Conservation (phyloP, 768 basidiomycete genomes). For the Calocera cornea region DNA sequence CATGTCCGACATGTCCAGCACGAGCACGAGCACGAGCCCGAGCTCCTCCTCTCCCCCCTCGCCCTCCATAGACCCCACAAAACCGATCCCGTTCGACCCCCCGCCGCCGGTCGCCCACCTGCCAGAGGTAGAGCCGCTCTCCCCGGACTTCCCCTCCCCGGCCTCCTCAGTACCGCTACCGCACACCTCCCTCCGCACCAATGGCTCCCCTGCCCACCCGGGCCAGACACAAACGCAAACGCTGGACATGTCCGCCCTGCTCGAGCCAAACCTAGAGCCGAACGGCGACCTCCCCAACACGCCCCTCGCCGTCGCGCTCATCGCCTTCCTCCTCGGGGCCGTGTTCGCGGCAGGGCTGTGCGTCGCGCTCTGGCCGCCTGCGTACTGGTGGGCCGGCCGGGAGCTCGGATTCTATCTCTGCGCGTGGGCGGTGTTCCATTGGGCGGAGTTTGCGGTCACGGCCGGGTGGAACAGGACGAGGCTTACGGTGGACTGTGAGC, state of each 20-base stretch:
- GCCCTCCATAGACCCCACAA: not conserved
- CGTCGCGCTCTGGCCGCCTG: slow-evolving; percentile 17
- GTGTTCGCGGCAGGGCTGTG: slow-evolving; percentile 48
- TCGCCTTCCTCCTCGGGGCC: slow-evolving; percentile 77
- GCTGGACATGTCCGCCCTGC: not conserved
- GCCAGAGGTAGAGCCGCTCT: not conserved
- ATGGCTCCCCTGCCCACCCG: not conserved
- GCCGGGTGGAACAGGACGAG: slow-evolving; percentile 92
- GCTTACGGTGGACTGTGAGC: slow-evolving; percentile 84
- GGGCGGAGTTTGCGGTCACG: slow-evolving; percentile 88
- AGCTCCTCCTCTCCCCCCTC: not conserved
- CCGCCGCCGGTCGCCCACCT: not conserved
- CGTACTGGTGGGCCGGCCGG: slow-evolving; percentile 50
- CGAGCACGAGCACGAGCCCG: not conserved
- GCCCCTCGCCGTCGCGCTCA: slow-evolving; percentile 57
- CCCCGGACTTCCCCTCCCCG: not conserved
- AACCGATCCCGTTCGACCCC: not conserved
- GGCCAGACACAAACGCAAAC: too few relatives aligned
- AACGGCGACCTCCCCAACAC: slow-evolving; percentile 76
- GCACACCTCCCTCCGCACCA: not conserved
- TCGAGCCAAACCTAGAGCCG: slow-evolving; percentile 17
- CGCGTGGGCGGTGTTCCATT: slow-evolving; percentile 79
- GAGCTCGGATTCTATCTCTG: slow-evolving; percentile 75
- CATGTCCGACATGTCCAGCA: not conserved
- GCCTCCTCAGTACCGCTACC: too few relatives aligned